Evolutionary conservation across 805 yeast species (phyloP).

Genomic region (Kodamaea leandrae): DNA sequence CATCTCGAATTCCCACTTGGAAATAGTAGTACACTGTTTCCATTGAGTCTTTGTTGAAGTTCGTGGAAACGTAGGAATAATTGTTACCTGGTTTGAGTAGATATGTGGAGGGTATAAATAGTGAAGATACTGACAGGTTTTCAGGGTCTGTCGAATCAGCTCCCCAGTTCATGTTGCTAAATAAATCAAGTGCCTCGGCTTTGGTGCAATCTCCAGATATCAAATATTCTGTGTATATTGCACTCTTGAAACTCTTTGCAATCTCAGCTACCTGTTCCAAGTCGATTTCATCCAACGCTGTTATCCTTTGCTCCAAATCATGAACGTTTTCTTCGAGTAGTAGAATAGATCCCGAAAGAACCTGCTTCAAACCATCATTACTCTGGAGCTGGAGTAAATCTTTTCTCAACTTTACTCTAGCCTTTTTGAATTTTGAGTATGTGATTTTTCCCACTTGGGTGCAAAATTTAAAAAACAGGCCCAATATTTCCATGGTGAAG

Average conservation of each 20-base stretch:
- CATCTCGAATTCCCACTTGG: constrained; percentile 52
- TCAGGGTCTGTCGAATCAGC: neutral
- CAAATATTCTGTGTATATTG: constrained; percentile 40
- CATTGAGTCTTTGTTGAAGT: constrained; percentile 48
- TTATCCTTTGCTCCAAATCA: constrained; percentile 53
- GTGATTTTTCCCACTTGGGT: constrained; percentile 20
- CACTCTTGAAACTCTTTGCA: constrained; percentile 24
- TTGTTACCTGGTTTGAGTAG: constrained; percentile 13
- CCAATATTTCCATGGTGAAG: constrained; percentile 34
- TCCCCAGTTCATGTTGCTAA: no score
- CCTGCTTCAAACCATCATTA: constrained; percentile 46
- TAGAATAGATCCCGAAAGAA: constrained; percentile 49
- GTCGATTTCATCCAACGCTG: constrained; percentile 52
- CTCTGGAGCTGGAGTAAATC: constrained; percentile 45
- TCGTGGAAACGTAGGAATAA: constrained; percentile 25
- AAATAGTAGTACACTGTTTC: constrained; percentile 52
- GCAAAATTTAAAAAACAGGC: constrained; percentile 1
- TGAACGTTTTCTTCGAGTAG: constrained; percentile 57
- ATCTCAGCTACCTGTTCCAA: constrained; percentile 30
- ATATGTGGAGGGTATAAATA: constrained; percentile 37
- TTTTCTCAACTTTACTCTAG: constrained; percentile 47
- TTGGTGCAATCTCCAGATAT: constrained; percentile 48
- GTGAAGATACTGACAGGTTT: neutral
- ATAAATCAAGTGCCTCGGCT: constrained; percentile 20
- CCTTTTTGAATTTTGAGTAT: constrained; percentile 40